Evolutionary conservation across 1,139 yeast species (phyloP), one percentile per base, ranked within the genome.

Genomic region (Nakaseomyces nivariensis): DNA sequence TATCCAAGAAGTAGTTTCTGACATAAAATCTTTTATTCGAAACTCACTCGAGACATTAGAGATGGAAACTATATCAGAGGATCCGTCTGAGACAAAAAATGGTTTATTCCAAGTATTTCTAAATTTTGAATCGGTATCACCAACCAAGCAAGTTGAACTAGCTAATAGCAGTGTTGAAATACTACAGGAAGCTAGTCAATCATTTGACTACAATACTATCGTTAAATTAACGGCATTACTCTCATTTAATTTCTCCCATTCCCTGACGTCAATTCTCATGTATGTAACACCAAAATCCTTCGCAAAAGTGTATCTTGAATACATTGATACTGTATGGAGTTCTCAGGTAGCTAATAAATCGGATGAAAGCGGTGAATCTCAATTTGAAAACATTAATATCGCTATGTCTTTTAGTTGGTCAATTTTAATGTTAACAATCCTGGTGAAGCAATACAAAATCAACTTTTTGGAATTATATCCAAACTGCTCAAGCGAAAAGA

Each of bases 21-120:
- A 66, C 49, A 50, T 66, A 9, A 41, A 55, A 6, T 47, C 51
- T 9, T 62, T 62, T 48, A 64, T 72, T 43, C 68, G 68, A 22
- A 70, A 70, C 49, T 63, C 78, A n/a, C 60, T 77, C 43, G 67
- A 77, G 26, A 75, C 78, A 48, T 67, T 78, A 13, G 86, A 80
- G 55, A 76, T 80, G 51, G 76, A 78, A 2, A 72, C 80, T 1
- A 61, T 81, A 26, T 77, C 73, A 51, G 81, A 51, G 27, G 50
- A 48, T 7, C 36, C 52, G 13, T 53, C 36, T 25, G 57, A 51
- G 33, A 49, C 51, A 2, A 51, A 48, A 27, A 61, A 60, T 47
- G 60, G 77, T 1, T 60, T 79, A 34, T 57, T 75, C 27, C 78
- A 74, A 46, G 71, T 73, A 27, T 51, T 71, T 6, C 47, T 53